phyloP scores from a whole-genome alignment of 2,329 filamentous ascomycete genomes.

The Fusarium goolgardi region DNA sequence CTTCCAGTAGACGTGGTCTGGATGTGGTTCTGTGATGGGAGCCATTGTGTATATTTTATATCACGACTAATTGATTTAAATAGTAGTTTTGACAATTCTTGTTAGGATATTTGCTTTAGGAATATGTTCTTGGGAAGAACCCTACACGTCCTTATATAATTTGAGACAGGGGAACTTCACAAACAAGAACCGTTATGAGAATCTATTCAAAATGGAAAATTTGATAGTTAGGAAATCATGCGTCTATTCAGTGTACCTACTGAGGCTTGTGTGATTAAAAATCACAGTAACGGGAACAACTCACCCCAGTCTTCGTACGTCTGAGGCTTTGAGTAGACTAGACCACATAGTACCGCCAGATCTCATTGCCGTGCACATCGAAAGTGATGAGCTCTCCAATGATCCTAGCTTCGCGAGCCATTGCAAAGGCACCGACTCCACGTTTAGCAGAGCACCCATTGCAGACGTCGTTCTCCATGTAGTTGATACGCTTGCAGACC shows the following conservation, averaged over 20 bases:
- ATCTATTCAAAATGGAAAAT: background rate
- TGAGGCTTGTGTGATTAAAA: background rate
- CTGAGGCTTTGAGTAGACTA: background rate
- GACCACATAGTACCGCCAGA: background rate
- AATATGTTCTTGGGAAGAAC: background rate
- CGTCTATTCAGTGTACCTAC: background rate
- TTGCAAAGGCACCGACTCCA: background rate
- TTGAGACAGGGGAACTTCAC: fast-evolving
- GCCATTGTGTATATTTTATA: background rate
- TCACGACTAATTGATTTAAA: fast-evolving
- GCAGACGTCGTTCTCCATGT: background rate
- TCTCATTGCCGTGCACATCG: background rate
- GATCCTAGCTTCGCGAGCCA: background rate
- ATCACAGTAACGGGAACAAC: too few relatives aligned
- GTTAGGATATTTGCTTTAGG: background rate
- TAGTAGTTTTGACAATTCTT: too few relatives aligned
- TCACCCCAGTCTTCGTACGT: background rate
- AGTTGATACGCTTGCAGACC: background rate
- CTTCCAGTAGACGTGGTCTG: background rate
- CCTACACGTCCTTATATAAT: fast-evolving
- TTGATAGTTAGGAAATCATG: background rate
- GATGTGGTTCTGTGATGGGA: background rate
- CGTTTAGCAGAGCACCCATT: background rate
- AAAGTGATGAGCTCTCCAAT: background rate
- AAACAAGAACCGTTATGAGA: fast-evolving